Base-by-base conservation (phyloP, 1,139 yeast species). In the Candida anutae region DNA sequence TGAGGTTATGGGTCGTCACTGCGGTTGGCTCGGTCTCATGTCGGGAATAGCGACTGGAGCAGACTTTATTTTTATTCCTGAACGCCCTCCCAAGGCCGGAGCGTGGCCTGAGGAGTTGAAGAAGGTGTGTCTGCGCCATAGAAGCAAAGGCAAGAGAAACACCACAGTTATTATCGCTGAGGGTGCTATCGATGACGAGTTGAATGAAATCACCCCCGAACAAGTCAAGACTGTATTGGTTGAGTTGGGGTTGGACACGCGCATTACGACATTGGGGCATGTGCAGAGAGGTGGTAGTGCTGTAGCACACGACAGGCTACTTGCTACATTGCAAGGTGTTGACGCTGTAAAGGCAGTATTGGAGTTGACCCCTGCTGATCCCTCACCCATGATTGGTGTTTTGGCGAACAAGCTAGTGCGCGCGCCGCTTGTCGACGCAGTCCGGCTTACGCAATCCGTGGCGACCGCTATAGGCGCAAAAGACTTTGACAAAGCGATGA, bases 1-100 rank as follows among this genome's bases (percentile, higher is more conserved):
- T 25, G 93, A 81, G 54, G 93, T 81, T n/a, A 81, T 81, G 93
- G 93, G 93, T 36, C 69, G 93, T 54, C 90, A 81, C 46, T 81
- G 93, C 62, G 93, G 93, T 40, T 81, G 93, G 93, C 66, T 81
- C 39, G 90, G 84, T 1, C 58, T 81, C 39, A 80, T 80, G 83
- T 81, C 90, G 2, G 90, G 90, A 43, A 71, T 81, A 34, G 77
- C 88, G 15, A 79, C 90, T 11, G 77, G 82, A 48, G 90, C 93
- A 2, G 93, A 81, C 51, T 80, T 73, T 47, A 78, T 80, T 32
- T 75, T 81, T 47, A 80, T 81, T 32, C 93, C 93, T 8, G 93
- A 81, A 57, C 74, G 79, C 52, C 88, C 93, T 5, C 71, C 35
- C 58, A 64, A 25, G 68, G 73, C 42, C 75, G 54, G 51, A 10